phyloP scores from a whole-genome alignment of 2,329 filamentous ascomycete genomes.

The Nemania bipapillata region DNA sequence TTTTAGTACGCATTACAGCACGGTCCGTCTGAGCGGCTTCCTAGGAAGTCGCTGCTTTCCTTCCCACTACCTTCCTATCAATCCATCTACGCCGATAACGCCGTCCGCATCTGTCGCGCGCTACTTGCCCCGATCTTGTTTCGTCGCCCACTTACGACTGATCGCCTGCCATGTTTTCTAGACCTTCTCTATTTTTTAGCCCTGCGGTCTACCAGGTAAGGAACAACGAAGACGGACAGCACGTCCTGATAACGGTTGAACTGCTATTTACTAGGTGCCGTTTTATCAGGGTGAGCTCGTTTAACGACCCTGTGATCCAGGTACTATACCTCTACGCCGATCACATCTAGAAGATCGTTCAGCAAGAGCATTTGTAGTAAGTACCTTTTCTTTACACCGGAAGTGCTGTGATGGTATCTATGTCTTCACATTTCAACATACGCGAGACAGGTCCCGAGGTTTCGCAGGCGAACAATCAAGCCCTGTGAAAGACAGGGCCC shows the following conservation, averaged over 20 bases:
- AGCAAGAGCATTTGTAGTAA: conserved; percentile 18
- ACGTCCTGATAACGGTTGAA: conserved; percentile 3
- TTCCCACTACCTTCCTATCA: no score
- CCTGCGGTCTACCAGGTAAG: conserved; percentile 15
- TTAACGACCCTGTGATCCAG: background rate
- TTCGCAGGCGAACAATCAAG: no score
- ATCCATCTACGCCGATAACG: no score
- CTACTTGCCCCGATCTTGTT: no score
- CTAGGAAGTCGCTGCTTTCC: no score
- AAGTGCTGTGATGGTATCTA: conserved; percentile 16
- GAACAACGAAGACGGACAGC: conserved; percentile 15
- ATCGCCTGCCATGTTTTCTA: conserved; percentile 12
- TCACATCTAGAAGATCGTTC: conserved; percentile 16
- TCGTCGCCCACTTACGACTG: background rate
- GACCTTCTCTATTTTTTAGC: conserved; percentile 17
- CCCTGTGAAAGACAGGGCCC: no score
- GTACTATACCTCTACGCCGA: background rate
- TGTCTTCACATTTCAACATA: no score
- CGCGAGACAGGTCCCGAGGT: no score
- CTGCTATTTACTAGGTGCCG: conserved; percentile 12
- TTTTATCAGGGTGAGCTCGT: no score
- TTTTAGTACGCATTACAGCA: no score
- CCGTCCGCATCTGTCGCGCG: no score
- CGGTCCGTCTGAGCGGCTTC: no score
- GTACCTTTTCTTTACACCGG: conserved; percentile 8